phyloP scores from a whole-genome alignment of 2,329 filamentous ascomycete species.

The Penicillium decumbens region DNA sequence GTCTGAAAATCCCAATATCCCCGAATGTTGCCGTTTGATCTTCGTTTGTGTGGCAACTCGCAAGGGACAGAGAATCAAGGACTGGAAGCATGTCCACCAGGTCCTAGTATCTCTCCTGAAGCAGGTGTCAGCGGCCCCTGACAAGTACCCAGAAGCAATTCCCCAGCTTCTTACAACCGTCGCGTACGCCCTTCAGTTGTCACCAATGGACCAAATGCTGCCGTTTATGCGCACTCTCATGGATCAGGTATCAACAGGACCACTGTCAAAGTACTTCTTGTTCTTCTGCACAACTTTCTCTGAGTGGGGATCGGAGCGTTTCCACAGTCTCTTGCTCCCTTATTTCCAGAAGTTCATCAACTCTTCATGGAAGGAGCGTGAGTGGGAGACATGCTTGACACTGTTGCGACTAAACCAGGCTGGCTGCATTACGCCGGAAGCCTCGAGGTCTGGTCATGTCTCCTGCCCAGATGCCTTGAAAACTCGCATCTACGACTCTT shows the following conservation, averaged over 20 bases:
- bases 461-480: conserved; percentile 56
- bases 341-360: conserved; percentile 81
- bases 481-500: conserved; percentile 65
- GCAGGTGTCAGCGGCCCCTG: conserved; percentile 23
- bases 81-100: conserved; percentile 66
- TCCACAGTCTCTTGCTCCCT: conserved; percentile 70
- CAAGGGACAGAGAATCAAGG: conserved; percentile 66
- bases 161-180: conserved; percentile 44
- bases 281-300: conserved; percentile 79
- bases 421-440: conserved; percentile 50
- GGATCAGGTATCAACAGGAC: conserved; percentile 60
- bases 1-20: conserved; percentile 38
- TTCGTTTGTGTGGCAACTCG: conserved; percentile 72
- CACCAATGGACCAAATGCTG: conserved; percentile 74
- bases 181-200: conserved; percentile 67
- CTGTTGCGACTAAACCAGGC: conserved; percentile 56
- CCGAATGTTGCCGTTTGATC: conserved; percentile 37
- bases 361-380: conserved; percentile 64
- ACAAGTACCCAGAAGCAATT: conserved; percentile 25
- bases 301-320: conserved; percentile 66
- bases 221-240: conserved; percentile 63
- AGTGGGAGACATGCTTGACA: conserved; percentile 64
- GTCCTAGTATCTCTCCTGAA: conserved; percentile 53
- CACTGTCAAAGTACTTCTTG: conserved; percentile 69
- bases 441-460: conserved; percentile 38